Percentiles rank a stretch among this genome's conserved stretches.
These are phyloP conservation scores for Porphyrellus cyaneotinctus DNA, from an alignment of 768 basidiomycete species.

Conservation along the genomic window DNA sequence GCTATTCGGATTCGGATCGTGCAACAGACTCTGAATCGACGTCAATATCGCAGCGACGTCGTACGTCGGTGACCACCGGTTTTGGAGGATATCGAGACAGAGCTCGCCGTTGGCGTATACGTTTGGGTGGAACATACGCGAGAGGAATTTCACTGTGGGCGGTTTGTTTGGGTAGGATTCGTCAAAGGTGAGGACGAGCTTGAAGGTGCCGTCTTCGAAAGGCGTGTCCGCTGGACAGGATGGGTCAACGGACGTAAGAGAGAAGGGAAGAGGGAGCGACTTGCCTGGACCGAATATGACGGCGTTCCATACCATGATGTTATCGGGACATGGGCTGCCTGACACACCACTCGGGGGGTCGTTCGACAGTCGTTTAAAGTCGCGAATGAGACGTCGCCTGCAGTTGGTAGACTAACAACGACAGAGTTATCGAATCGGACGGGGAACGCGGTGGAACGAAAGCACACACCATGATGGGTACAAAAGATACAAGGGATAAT, in stretches of 20 bases:
- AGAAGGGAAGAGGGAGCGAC: constrained; percentile 24
- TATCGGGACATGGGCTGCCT: constrained; percentile 95
- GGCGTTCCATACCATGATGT: constrained; percentile 99
- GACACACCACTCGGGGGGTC: constrained; percentile 97
- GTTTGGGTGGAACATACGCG: constrained; percentile 98
- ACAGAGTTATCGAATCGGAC: not conserved
- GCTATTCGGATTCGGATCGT: constrained; percentile 98
- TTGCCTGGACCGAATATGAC: constrained; percentile 97
- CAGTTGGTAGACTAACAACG: constrained; percentile 80
- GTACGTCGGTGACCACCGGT: constrained; percentile 98
- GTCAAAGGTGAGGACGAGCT: constrained; percentile 90
- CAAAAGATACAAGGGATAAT: not conserved
- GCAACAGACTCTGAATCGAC: constrained; percentile 89
- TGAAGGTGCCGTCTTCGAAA: constrained; percentile 99
- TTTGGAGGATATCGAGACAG: constrained; percentile 97
- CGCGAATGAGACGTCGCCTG: constrained; percentile 91
- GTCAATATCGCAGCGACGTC: constrained; percentile 98
- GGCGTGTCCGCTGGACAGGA: constrained; percentile 80
- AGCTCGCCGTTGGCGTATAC: constrained; percentile 98
- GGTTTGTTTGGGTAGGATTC: constrained; percentile 99
- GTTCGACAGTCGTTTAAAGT: constrained; percentile 92
- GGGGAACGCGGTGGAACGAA: not conserved
- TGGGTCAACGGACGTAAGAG: not conserved
- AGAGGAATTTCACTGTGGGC: constrained; percentile 94
- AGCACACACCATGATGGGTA: constrained; percentile 20